Conservation (phyloP, 2,329 filamentous ascomycete genomes). For the Hymenoscyphus albidus region DNA sequence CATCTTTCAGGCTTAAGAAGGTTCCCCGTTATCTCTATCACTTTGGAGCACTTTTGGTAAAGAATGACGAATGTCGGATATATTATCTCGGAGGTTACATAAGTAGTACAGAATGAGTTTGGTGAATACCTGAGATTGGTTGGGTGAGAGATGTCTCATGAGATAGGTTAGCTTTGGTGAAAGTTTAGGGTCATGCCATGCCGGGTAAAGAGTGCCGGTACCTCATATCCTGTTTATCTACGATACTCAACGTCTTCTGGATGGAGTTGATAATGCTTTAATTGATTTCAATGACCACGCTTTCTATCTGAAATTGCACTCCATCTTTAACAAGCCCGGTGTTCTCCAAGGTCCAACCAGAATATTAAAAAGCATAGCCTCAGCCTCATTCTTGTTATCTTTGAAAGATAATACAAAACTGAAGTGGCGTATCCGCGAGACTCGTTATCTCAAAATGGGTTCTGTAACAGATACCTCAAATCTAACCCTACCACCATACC, state of each 20-base stretch:
- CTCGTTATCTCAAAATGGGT: slow-evolving; percentile 18
- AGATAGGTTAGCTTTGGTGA: neutral
- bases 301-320: neutral
- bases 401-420: slow-evolving; percentile 2
- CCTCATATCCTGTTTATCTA: neutral
- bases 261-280: too few species aligned
- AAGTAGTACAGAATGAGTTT: neutral
- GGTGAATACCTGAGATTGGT: neutral
- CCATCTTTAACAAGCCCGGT: neutral
- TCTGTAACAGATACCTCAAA: slow-evolving; percentile 13
- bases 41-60: neutral
- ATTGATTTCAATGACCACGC: neutral
- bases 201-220: too few species aligned
- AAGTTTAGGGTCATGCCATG: neutral
- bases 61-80: neutral
- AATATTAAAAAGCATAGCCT: neutral
- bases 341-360: neutral
- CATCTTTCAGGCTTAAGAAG: neutral
- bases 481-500: slow-evolving; percentile 28
- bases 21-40: neutral
- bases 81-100: neutral
- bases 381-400: neutral
- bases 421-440: neutral
- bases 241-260: too few species aligned
- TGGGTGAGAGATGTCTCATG: neutral